Evolutionary conservation across 495 filamentous ascomycete species (phyloP).

Genomic region (Neurospora intermedia): DNA sequence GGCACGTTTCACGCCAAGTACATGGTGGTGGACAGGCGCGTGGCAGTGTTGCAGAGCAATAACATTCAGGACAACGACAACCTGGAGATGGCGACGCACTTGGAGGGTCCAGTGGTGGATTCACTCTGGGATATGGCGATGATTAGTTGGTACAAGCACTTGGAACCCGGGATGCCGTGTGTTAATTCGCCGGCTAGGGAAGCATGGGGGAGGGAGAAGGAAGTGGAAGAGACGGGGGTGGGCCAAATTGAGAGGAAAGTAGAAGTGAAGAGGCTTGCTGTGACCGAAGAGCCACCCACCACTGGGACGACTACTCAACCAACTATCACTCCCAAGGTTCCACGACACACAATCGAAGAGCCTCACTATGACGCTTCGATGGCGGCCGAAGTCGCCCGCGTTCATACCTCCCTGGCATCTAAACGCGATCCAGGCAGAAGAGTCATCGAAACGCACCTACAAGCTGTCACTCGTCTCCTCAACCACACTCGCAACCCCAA

Average conservation of each 20-base stretch:
- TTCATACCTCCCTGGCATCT: conserved; percentile 43
- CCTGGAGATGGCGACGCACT: conserved; percentile 66
- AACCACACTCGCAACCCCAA: conserved; percentile 48
- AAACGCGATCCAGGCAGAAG: conserved; percentile 13
- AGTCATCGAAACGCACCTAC: conserved; percentile 34
- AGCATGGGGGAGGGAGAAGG: conserved; percentile 10
- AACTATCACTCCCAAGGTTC: conserved; percentile 25
- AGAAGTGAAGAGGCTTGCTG: not conserved
- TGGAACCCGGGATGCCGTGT: conserved; percentile 52
- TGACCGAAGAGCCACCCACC: not conserved
- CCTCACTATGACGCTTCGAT: conserved; percentile 55
- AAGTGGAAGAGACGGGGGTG: not conserved
- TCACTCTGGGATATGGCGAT: conserved; percentile 61
- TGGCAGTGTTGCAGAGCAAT: conserved; percentile 60
- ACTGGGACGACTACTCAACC: not conserved
- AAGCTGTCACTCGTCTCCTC: conserved; percentile 51
- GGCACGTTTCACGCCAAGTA: conserved; percentile 74
- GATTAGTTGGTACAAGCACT: conserved; percentile 55
- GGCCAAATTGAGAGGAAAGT: not conserved
- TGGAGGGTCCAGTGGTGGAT: conserved; percentile 70
- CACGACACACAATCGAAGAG: conserved; percentile 45
- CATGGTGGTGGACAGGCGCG: conserved; percentile 60
- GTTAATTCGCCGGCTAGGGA: conserved; percentile 38
- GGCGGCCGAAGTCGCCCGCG: conserved; percentile 45
- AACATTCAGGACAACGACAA: conserved; percentile 75